Evolutionary conservation across 345 rosid genomes (phyloP).

Genomic region (Murraya paniculata): DNA sequence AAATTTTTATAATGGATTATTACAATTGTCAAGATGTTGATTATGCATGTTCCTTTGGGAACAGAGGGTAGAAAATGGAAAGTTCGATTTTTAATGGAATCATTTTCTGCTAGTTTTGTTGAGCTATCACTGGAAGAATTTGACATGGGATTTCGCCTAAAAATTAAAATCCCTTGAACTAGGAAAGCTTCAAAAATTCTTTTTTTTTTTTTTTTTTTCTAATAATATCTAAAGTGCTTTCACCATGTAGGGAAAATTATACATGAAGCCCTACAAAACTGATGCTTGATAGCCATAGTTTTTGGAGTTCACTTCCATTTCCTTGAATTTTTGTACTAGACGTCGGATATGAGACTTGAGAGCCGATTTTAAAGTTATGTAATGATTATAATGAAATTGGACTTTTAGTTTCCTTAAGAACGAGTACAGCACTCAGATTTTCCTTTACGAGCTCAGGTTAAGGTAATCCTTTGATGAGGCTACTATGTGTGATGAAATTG

Average conservation of each 20-base stretch:
- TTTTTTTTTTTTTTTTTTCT: neutral
- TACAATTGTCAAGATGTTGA: conserved; percentile 1
- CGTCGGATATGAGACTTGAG: neutral
- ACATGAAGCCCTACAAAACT: neutral
- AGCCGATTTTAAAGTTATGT: neutral
- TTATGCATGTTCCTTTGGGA: neutral
- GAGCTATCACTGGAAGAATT: neutral
- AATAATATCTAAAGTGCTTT: neutral
- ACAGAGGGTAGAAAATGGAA: neutral
- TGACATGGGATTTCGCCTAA: neutral
- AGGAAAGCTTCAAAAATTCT: neutral
- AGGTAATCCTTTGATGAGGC: neutral
- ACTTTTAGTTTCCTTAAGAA: neutral
- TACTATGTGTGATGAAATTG: neutral
- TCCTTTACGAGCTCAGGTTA: neutral
- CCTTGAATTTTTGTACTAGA: neutral
- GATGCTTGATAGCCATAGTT: neutral
- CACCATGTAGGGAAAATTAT: neutral
- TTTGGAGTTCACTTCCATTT: neutral
- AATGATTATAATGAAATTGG: neutral
- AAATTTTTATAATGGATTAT: neutral
- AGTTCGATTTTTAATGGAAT: neutral
- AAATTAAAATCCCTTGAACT: neutral
- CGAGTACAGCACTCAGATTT: neutral
- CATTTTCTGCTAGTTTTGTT: neutral